These are phyloP conservation scores for Massariosphaeria phaeospora DNA, from an alignment of 495 filamentous ascomycete species.

Conservation along the genomic window DNA sequence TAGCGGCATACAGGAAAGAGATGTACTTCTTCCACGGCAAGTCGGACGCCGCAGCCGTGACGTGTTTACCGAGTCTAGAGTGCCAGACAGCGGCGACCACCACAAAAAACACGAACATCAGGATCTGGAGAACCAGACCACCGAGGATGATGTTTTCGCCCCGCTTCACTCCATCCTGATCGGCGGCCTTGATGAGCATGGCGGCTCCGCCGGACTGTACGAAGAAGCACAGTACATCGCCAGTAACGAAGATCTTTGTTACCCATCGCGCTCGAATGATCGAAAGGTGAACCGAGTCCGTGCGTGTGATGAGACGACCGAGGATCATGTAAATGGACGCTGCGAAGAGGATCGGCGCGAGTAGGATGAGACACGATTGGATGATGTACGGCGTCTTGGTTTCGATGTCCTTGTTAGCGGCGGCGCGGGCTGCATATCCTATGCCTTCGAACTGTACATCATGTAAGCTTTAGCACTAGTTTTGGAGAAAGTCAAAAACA, in stretches of 20 bases:
- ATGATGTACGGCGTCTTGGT: conserved; percentile 34
- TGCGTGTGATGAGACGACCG: conserved; percentile 35
- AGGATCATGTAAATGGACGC: conserved; percentile 42
- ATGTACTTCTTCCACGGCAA: conserved; percentile 16
- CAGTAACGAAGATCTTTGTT: conserved; percentile 38
- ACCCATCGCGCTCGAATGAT: conserved; percentile 31
- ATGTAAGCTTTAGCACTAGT: background rate
- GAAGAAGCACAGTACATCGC: conserved; percentile 35
- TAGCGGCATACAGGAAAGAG: conserved; percentile 6
- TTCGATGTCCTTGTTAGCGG: conserved; percentile 12
- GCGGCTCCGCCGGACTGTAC: conserved; percentile 25
- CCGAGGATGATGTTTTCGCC: conserved; percentile 35
- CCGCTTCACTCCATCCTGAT: conserved; percentile 7
- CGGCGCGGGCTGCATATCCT: conserved; percentile 26
- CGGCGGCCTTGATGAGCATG: conserved; percentile 15
- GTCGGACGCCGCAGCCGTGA: background rate
- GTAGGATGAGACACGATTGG: conserved; percentile 36
- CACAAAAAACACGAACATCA: conserved; percentile 36
- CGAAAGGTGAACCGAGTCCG: conserved; percentile 23
- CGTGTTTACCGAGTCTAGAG: background rate
- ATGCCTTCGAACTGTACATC: conserved; percentile 15
- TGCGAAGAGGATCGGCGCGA: conserved; percentile 37
- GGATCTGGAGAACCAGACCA: conserved; percentile 35
- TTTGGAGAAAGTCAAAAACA: background rate
- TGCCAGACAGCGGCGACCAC: conserved; percentile 25